Conservation (phyloP, 805 yeast species). For the Diddensiella santjacobensis region DNA sequence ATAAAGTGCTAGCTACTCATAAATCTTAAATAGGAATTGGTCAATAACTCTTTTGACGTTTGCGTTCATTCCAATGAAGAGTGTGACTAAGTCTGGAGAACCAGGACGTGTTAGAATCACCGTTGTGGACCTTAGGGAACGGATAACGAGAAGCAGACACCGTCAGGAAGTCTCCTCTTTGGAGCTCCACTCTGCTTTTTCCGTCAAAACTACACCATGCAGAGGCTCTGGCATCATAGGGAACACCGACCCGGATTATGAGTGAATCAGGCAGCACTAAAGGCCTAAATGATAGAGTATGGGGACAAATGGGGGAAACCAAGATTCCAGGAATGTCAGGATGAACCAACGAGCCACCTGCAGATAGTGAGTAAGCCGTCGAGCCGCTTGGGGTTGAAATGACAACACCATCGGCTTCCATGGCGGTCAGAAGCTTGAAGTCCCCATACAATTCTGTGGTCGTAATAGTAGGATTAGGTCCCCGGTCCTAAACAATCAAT, state of each 20-base stretch:
- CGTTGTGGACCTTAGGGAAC: slow-evolving; percentile 83
- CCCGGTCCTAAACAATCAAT: slow-evolving; percentile 48
- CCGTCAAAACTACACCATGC: slow-evolving; percentile 99
- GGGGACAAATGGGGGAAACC: slow-evolving; percentile 93
- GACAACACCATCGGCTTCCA: slow-evolving; percentile 64
- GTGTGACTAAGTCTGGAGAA: slow-evolving; percentile 80
- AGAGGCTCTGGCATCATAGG: slow-evolving; percentile 74
- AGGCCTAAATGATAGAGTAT: slow-evolving; percentile 87
- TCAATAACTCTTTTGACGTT: slow-evolving; percentile 75
- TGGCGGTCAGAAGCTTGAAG: slow-evolving; percentile 50
- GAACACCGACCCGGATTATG: slow-evolving; percentile 75
- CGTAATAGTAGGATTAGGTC: slow-evolving; percentile 51
- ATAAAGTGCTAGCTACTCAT: no score
- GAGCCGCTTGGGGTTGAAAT: slow-evolving; percentile 68
- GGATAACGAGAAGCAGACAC: slow-evolving; percentile 85
- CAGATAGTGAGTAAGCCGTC: slow-evolving; percentile 87
- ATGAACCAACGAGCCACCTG: slow-evolving; percentile 91
- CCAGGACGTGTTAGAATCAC: slow-evolving; percentile 61
- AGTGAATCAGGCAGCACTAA: slow-evolving; percentile 85
- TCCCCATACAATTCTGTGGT: slow-evolving; percentile 48
- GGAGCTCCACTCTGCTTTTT: slow-evolving; percentile 74
- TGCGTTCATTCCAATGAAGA: slow-evolving; percentile 90
- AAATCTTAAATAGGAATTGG: background rate
- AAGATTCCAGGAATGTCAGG: slow-evolving; percentile 88
- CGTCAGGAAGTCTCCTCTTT: slow-evolving; percentile 79